Conservation (phyloP, 495 filamentous ascomycete genomes). For the Rusavskia elegans region DNA sequence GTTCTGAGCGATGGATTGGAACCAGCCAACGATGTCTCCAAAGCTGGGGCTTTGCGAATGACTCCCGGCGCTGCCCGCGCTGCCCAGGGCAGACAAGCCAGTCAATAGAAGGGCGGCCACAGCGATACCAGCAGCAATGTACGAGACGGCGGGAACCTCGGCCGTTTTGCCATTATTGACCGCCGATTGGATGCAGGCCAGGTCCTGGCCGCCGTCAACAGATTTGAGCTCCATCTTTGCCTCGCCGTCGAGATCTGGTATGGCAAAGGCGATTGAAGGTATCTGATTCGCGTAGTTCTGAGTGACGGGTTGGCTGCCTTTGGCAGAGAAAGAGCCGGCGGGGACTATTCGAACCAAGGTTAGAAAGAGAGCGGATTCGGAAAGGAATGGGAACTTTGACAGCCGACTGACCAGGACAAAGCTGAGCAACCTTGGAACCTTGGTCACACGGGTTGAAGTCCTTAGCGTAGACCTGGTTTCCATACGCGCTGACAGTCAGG, state of each 20-base stretch:
- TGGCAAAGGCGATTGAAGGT: conserved; percentile 75
- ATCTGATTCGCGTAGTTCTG: conserved; percentile 53
- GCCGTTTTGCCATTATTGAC: conserved; percentile 80
- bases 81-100: conserved; percentile 52
- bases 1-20: conserved; percentile 86
- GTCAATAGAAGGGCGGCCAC: conserved; percentile 64
- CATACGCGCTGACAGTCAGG: conserved; percentile 73
- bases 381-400: background rate
- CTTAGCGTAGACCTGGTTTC: conserved; percentile 60
- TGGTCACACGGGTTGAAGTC: conserved; percentile 67
- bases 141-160: conserved; percentile 58
- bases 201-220: conserved; percentile 36
- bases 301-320: conserved; percentile 54
- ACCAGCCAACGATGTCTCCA: conserved; percentile 72
- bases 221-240: conserved; percentile 63
- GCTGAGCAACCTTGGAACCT: conserved; percentile 44
- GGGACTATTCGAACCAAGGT: conserved; percentile 38
- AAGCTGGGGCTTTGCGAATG: conserved; percentile 68
- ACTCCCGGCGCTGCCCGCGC: conserved; percentile 46
- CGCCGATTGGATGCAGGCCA: conserved; percentile 72
- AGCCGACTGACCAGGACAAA: conserved; percentile 62
- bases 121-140: conserved; percentile 75
- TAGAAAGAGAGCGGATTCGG: background rate
- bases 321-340: conserved; percentile 53
- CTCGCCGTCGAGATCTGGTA: conserved; percentile 81